Conservation (phyloP, 352 stramenopile genomes). For the Phytophthora europaea region DNA sequence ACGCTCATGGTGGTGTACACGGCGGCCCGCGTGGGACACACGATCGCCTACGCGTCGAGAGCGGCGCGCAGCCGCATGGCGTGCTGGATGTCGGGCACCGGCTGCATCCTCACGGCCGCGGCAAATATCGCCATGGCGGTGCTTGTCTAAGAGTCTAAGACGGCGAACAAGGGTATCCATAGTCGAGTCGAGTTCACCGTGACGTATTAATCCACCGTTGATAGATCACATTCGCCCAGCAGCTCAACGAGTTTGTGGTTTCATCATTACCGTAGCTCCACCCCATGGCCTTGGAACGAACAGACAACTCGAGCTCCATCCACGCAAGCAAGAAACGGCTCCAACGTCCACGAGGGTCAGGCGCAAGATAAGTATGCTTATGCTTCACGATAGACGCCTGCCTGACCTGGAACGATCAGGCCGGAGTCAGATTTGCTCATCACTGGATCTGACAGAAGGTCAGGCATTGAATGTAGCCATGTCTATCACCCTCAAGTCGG, state of each 20-base stretch:
- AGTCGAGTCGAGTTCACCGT: slow-evolving; percentile 1
- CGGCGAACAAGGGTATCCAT: neutral
- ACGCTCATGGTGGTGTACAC: slow-evolving; percentile 53
- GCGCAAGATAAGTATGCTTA: no score
- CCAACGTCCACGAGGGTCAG: neutral
- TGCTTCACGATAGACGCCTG: no score
- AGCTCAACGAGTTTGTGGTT: no score
- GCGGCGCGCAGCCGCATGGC: slow-evolving; percentile 37
- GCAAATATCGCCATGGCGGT: slow-evolving; percentile 30
- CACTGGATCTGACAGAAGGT: slow-evolving; percentile 9
- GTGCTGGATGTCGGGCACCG: slow-evolving; percentile 38
- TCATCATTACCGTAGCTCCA: no score
- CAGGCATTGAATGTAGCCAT: slow-evolving; percentile 20
- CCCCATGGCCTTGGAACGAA: no score
- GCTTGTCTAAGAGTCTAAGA: slow-evolving; percentile 10
- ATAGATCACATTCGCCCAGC: no score
- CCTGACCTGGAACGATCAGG: slow-evolving; percentile 6
- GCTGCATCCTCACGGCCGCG: slow-evolving; percentile 32
- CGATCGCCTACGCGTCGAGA: slow-evolving; percentile 45
- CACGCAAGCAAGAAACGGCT: neutral
- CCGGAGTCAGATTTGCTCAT: slow-evolving; percentile 12
- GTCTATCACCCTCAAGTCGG: slow-evolving; percentile 1
- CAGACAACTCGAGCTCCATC: no score
- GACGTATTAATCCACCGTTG: slow-evolving; percentile 8
- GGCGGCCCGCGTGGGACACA: slow-evolving; percentile 50